Evolutionary conservation across 208 protist species (phyloP).

Genomic region (Leishmania tarentolae): DNA sequence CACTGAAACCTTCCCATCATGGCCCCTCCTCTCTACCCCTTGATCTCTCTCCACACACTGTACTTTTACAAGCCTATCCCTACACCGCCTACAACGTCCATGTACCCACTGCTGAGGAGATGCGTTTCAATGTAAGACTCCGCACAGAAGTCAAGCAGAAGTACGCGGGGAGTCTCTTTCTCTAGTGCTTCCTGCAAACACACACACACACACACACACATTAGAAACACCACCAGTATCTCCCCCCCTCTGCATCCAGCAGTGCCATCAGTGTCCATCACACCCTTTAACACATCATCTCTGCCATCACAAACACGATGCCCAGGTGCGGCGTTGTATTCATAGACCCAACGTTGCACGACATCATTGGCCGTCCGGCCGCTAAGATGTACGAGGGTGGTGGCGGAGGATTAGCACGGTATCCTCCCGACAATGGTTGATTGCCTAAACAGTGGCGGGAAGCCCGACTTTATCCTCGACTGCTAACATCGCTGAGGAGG

Average conservation of each 20-base stretch:
- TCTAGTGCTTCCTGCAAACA: background rate
- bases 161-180: background rate
- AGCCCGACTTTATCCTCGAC: conserved; percentile 27
- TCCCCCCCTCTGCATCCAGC: background rate
- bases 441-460: conserved; percentile 26
- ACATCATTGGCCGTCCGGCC: conserved; percentile 20
- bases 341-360: conserved; percentile 22
- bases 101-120: background rate
- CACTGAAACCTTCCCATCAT: background rate
- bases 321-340: conserved; percentile 19
- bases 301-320: conserved; percentile 6
- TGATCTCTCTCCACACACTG: background rate
- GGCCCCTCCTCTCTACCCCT: background rate
- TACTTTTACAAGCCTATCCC: background rate
- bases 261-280: background rate
- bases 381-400: conserved; percentile 27
- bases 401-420: conserved; percentile 21
- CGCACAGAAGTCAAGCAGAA: too few relatives aligned
- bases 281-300: background rate
- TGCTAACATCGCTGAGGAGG: conserved; percentile 10
- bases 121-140: too few relatives aligned
- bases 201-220: background rate
- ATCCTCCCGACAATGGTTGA: conserved; percentile 24
- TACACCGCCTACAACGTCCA: background rate
- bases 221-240: background rate